Percentiles rank a stretch among this genome's conserved stretches.
These are phyloP conservation scores for Tulasnella sp. DNA, from an alignment of 768 basidiomycete species.

Conservation along the genomic window DNA sequence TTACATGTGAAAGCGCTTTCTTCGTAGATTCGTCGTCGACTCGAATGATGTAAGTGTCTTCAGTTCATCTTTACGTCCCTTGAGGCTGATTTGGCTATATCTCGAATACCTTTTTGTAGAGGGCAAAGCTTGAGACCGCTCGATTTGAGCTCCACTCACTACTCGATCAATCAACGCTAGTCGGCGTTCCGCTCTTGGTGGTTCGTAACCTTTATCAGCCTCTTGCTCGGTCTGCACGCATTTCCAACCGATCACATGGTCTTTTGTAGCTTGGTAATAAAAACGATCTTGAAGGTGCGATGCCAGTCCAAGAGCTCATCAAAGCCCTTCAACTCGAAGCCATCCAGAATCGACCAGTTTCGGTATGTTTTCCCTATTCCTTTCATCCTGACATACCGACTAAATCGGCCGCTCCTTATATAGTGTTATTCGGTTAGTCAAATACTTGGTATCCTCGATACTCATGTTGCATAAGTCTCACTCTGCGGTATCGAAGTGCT, in stretches of 20 bases:
- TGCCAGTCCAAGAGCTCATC: slow-evolving; percentile 75
- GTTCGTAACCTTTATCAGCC: slow-evolving; percentile 41
- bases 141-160: slow-evolving; percentile 78
- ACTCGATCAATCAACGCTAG: slow-evolving; percentile 51
- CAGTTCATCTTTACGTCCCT: background rate
- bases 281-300: slow-evolving; percentile 72
- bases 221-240: background rate
- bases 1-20: no score
- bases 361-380: slow-evolving; percentile 43
- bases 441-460: background rate
- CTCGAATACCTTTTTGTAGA: slow-evolving; percentile 33
- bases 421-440: slow-evolving; percentile 70
- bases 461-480: background rate
- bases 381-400: background rate
- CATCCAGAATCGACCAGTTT: slow-evolving; percentile 69
- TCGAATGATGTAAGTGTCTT: slow-evolving; percentile 60
- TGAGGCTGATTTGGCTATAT: background rate
- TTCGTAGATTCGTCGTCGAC: slow-evolving; percentile 78
- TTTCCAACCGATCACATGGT: background rate
- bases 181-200: slow-evolving; percentile 70
- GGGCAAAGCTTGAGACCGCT: slow-evolving; percentile 71
- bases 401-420: background rate
- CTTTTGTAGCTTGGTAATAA: slow-evolving; percentile 73
- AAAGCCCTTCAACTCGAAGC: slow-evolving; percentile 65
- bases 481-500: slow-evolving; percentile 49